Evolutionary conservation across 2,329 filamentous ascomycete species (phyloP), one percentile per base, ranked within the genome.

Genomic region (Acrocalymma vagum): DNA sequence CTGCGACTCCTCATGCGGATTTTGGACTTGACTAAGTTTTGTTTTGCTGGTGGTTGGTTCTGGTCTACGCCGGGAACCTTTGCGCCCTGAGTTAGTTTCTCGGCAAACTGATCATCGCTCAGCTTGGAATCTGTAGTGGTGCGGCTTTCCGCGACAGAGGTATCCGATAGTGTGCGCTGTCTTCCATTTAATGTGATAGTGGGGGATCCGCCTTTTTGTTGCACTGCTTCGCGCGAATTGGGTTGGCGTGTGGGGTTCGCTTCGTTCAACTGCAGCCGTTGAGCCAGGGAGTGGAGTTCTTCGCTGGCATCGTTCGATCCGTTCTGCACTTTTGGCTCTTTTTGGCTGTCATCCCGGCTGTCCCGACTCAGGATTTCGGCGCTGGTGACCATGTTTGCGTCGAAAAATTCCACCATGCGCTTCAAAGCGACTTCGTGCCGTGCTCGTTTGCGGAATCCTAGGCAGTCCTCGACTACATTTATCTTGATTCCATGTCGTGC

Each of bases 401-500:
- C 90, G 45, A 92, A 87, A 35, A 89, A 81, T 27, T 90, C 83
- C 2, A 82, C 78, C 65, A 96, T 85, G 38, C 84, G 82, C 36
- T 80, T 78, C 53, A 95, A 75, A 0, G 92, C 87, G 50, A 82
- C 77, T 29, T 82, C 75, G 55, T 95, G 90, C 28, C 90, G 83
- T 13, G 75, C 69, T 42, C 84, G 81, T 55, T 78, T 84, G 30
- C 89, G 83, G 61, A 86, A 96, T 9, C 91, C 92, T 39, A 95
- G 83, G 67, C 92, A 96, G 65, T 97, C 91, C 36, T 94, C 86
- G 25, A 97, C 76, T 9, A 97, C 76, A 5, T 88, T 94, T 60
- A 96, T 90, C n/a, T 83, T 78, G 60, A 95, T 85, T 4, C 92
- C 94, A 67, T 96, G 88, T 14, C 87, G 83, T 2, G 90, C 92